Conservation (phyloP, 177 flowering plant genomes). For the Telopea speciosissima region DNA sequence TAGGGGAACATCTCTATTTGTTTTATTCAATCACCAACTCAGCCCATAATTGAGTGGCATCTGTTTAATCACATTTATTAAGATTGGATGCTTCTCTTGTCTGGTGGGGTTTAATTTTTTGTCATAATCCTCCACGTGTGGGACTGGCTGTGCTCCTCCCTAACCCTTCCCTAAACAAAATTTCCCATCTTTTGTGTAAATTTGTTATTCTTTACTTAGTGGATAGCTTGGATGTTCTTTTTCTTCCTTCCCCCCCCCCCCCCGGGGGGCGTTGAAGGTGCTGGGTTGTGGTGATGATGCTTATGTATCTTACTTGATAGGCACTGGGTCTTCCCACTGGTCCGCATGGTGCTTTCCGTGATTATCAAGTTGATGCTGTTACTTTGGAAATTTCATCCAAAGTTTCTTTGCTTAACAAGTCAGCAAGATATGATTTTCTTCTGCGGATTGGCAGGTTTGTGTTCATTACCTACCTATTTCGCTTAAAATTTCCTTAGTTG, state of each 20-base stretch:
- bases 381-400: conserved; percentile 68
- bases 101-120: background rate
- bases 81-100: background rate
- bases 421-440: conserved; percentile 47
- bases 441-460: conserved; percentile 71
- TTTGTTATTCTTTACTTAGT: too few relatives aligned
- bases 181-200: too few relatives aligned
- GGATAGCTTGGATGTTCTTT: too few relatives aligned
- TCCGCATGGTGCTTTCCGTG: conserved; percentile 87
- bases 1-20: background rate
- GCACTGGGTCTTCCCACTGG: conserved; percentile 93
- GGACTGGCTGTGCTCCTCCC: background rate
- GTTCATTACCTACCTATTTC: background rate
- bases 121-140: background rate
- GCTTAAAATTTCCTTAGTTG: too few relatives aligned
- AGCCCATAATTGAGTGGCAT: too few relatives aligned
- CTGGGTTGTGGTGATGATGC: background rate
- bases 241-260: background rate
- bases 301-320: conserved; percentile 25
- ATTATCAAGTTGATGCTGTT: conserved; percentile 87
- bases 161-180: too few relatives aligned
- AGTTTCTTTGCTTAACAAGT: conserved; percentile 32
- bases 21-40: background rate
- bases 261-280: too few relatives aligned
- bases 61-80: background rate